Conservation (phyloP, 345 rosid species). For the Erodium maritimum region DNA sequence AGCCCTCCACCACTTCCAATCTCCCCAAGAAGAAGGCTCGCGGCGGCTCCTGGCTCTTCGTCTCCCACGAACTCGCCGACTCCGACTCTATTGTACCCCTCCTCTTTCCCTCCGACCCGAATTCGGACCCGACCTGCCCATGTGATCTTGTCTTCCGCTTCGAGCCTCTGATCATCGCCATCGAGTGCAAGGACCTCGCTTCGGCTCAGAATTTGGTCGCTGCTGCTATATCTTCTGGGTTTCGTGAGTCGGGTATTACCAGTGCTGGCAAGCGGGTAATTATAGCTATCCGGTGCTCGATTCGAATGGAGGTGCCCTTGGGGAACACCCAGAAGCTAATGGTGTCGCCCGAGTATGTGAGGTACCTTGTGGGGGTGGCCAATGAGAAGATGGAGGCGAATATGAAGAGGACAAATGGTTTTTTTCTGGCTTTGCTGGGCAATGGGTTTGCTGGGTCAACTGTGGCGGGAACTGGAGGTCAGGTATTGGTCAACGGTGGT, state of each 20-base stretch:
- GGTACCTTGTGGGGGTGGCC: conserved; percentile 55
- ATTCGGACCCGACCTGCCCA: conserved; percentile 1
- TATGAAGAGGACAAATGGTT: conserved; percentile 52
- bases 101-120: conserved; percentile 27
- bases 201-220: conserved; percentile 67
- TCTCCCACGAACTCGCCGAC: conserved; percentile 60
- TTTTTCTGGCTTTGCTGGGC: conserved; percentile 30
- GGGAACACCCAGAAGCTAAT: conserved; percentile 41
- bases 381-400: conserved; percentile 88
- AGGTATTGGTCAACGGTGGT: conserved; percentile 8
- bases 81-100: conserved; percentile 34
- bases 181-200: conserved; percentile 55
- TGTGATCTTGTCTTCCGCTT: conserved; percentile 62
- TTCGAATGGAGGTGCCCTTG: conserved; percentile 75
- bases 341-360: conserved; percentile 56
- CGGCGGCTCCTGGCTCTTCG: conserved; percentile 76
- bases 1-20: conserved; percentile 26
- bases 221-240: conserved; percentile 51
- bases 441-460: conserved; percentile 20
- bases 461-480: not conserved
- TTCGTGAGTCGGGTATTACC: conserved; percentile 81
- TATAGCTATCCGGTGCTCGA: conserved; percentile 71
- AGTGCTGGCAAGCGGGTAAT: conserved; percentile 66
- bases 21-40: conserved; percentile 50
- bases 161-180: conserved; percentile 79